Base-by-base conservation (phyloP, 495 filamentous ascomycete species). In the Penicillium lividum region DNA sequence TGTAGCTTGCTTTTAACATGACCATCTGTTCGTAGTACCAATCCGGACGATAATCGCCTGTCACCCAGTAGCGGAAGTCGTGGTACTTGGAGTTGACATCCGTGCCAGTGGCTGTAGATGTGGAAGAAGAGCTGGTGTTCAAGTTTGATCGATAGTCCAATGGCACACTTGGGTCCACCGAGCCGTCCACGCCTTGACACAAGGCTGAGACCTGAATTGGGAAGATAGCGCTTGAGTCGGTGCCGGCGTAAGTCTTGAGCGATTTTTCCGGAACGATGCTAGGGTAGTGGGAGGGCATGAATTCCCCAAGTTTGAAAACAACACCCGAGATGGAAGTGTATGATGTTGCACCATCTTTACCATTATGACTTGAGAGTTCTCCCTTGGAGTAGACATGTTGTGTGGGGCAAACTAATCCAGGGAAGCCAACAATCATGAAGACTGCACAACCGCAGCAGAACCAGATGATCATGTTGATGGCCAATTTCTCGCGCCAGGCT, bases 381-480 rank as follows among this genome's bases (percentile, higher is more conserved):
- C 81, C 77, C 10, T 89, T 77, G 42, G 89, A 94, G 75, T 81
- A 97, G 31, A 99, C 90, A 66, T 93, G 72, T 68, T 98, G 95
- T 31, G 77, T 93, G 0, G 94, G 94, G 75, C 94, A 99, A 66
- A 99, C 88, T 55, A 98, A 76, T 61, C 80, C 75, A 16, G 94
- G 94, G 71, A 98, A 95, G 64, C 84, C 82, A 54, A 97, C 86
- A 68, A 89, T 85, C 80, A 99, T 90, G 81, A 98, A 99, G 46
- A 89, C 80, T 3, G 90, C 84, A 61, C 89, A 76, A 47, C 75
- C 76, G 73, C 94, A 98, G 65, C 80, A 81, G 59, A 93, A 82
- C 94, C 94, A 99, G 68, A 99, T 99, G 72, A 98, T 83, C 62
- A 98, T 73, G 78, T 99, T 99, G 82, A 99, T 99, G 34, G 94